A percentile compares a stretch with the other conserved stretches of the same genome.
phyloP scores from a whole-genome alignment of 805 yeast genomes.

The Hanseniaspora mollemarum region DNA sequence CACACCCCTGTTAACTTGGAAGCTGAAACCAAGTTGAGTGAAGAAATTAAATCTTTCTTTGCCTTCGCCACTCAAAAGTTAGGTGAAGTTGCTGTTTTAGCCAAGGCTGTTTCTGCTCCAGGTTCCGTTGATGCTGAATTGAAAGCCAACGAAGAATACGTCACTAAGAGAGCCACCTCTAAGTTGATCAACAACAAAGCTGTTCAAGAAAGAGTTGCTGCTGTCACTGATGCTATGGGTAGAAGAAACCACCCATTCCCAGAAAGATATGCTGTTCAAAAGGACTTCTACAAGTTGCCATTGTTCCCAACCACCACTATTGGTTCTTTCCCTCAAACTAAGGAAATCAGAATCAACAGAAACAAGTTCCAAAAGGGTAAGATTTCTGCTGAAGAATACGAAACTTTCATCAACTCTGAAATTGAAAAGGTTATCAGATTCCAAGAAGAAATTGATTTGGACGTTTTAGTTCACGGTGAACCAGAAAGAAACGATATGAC shows the following conservation, averaged over 20 bases:
- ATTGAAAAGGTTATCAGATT: slow-evolving; percentile 90
- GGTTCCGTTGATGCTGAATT: slow-evolving; percentile 65
- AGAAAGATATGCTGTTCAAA: slow-evolving; percentile 77
- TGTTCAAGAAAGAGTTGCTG: slow-evolving; percentile 77
- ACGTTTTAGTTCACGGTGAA: slow-evolving; percentile 98
- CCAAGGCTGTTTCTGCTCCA: slow-evolving; percentile 59
- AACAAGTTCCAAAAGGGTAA: slow-evolving; percentile 97
- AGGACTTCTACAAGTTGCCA: slow-evolving; percentile 81
- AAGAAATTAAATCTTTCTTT: slow-evolving; percentile 93
- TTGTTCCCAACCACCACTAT: slow-evolving; percentile 99
- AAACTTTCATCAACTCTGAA: slow-evolving; percentile 91
- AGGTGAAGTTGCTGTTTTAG: slow-evolving; percentile 77
- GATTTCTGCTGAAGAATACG: slow-evolving; percentile 88
- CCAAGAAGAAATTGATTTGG: slow-evolving; percentile 98
- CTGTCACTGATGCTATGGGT: slow-evolving; percentile 62
- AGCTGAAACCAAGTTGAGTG: slow-evolving; percentile 82
- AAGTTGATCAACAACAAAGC: slow-evolving; percentile 81
- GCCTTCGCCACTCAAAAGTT: slow-evolving; percentile 96
- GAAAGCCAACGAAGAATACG: slow-evolving; percentile 76
- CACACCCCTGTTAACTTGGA: slow-evolving; percentile 97
- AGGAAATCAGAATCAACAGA: slow-evolving; percentile 97
- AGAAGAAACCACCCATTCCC: slow-evolving; percentile 82
- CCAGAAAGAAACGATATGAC: slow-evolving; percentile 99
- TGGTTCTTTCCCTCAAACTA: slow-evolving; percentile 99
- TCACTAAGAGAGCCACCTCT: slow-evolving; percentile 76